phyloP scores from a whole-genome alignment of 2,329 filamentous ascomycete species.

The Metarhizium album region DNA sequence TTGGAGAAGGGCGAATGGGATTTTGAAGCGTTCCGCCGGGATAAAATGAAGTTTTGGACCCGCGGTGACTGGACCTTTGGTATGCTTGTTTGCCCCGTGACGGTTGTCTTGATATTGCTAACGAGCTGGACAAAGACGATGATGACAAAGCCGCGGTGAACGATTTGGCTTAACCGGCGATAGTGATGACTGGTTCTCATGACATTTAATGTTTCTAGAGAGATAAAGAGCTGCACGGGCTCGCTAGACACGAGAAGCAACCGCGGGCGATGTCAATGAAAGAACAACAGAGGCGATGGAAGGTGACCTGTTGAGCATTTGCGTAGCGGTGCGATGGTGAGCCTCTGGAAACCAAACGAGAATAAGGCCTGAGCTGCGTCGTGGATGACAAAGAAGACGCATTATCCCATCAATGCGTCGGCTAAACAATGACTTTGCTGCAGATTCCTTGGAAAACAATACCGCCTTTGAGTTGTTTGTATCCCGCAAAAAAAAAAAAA shows the following conservation, averaged over 20 bases:
- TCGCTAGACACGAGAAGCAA: not conserved
- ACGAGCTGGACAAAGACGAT: constrained; percentile 10
- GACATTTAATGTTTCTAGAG: not conserved
- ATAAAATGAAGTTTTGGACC: constrained; percentile 53
- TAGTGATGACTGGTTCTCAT: not conserved
- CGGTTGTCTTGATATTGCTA: not conserved
- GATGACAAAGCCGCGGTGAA: constrained; percentile 10
- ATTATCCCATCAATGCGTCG: too few species aligned
- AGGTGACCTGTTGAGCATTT: too few species aligned
- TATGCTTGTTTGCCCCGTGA: constrained; percentile 21
- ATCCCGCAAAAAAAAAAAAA: too few species aligned
- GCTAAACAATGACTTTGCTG: too few species aligned
- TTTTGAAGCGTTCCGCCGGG: constrained; percentile 67
- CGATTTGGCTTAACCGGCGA: not conserved
- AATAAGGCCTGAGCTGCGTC: too few species aligned
- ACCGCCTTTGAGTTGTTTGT: too few species aligned
- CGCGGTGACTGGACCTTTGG: constrained; percentile 36
- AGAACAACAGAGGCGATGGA: too few species aligned
- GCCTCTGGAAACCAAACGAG: too few species aligned
- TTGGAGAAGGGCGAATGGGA: constrained; percentile 79
- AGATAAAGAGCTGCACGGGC: not conserved
- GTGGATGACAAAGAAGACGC: too few species aligned
- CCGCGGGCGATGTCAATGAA: too few species aligned
- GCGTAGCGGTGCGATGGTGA: too few species aligned
- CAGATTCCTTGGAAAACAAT: too few species aligned